Conservation (phyloP, 371 early-diverging fungal species). For the Mortierella sp. region DNA sequence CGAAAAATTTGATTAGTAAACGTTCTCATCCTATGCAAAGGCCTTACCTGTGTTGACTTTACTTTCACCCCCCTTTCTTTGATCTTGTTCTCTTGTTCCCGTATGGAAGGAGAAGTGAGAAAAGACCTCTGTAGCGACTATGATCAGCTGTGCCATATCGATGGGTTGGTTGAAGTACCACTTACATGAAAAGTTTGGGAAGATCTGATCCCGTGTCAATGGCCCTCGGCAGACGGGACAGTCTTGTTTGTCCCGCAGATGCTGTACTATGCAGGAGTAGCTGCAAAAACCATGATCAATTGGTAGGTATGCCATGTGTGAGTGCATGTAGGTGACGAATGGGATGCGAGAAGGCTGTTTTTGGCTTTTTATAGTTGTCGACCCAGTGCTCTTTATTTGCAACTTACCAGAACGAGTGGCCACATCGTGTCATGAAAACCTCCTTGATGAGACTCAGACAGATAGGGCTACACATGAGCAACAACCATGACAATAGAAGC, state of each 20-base stretch:
- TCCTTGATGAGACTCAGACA: constrained; percentile 82
- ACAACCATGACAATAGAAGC: neutral
- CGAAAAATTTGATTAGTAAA: constrained; percentile 22
- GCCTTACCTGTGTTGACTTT: neutral
- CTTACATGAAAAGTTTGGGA: constrained; percentile 87
- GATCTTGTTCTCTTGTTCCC: neutral
- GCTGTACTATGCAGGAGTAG: constrained; percentile 80
- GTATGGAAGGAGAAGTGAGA: neutral
- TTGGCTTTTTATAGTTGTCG: neutral
- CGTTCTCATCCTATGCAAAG: neutral
- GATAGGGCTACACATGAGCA: constrained; percentile 70
- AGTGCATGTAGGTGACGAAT: neutral
- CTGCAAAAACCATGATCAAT: constrained; percentile 45
- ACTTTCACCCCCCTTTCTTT: neutral
- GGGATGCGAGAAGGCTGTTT: neutral
- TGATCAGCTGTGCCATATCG: neutral
- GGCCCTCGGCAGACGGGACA: constrained; percentile 83
- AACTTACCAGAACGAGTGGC: constrained; percentile 88
- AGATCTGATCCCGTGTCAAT: constrained; percentile 75
- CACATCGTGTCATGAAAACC: constrained; percentile 86
- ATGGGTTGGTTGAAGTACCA: neutral
- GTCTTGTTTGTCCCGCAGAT: constrained; percentile 67
- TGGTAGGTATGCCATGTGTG: neutral
- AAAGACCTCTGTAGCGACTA: neutral
- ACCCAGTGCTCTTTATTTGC: neutral